These are phyloP conservation scores for Penicillium lividum DNA, from an alignment of 495 filamentous ascomycete species.

Conservation along the genomic window DNA sequence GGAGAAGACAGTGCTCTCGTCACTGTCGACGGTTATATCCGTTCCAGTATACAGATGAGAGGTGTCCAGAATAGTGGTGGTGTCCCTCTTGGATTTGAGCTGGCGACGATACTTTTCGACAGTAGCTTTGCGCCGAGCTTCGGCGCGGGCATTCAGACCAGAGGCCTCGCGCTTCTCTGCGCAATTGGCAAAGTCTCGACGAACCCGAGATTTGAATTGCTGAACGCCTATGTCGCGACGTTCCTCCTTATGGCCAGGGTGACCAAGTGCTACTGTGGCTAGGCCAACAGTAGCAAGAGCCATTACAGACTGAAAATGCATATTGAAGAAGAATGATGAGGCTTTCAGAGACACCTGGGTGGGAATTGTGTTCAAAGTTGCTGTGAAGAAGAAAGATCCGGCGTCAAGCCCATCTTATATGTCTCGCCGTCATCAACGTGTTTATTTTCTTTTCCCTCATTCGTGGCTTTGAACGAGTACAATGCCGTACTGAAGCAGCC, in stretches of 20 bases:
- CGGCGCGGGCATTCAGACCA: conserved; percentile 16
- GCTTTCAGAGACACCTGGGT: background rate
- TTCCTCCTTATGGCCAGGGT: background rate
- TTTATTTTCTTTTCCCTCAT: background rate
- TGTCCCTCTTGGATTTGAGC: conserved; percentile 2
- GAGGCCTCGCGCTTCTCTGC: conserved; percentile 11
- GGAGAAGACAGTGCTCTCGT: background rate
- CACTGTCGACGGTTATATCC: conserved; percentile 8
- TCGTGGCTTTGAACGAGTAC: background rate
- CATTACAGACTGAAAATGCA: background rate
- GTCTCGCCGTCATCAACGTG: background rate
- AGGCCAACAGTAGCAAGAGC: background rate
- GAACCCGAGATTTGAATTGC: background rate
- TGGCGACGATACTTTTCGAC: conserved; percentile 16
- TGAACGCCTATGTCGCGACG: background rate
- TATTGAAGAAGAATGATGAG: background rate
- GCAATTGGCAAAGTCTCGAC: conserved; percentile 13
- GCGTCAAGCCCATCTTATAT: background rate
- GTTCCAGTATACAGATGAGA: conserved; percentile 4
- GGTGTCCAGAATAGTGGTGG: conserved; percentile 1
- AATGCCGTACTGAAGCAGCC: background rate
- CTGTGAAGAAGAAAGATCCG: background rate
- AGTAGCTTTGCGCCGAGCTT: conserved; percentile 14
- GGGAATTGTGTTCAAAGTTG: background rate
- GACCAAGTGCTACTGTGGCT: background rate